Base-by-base conservation (phyloP, 163 green algal genomes). In the Volvox carteri region DNA sequence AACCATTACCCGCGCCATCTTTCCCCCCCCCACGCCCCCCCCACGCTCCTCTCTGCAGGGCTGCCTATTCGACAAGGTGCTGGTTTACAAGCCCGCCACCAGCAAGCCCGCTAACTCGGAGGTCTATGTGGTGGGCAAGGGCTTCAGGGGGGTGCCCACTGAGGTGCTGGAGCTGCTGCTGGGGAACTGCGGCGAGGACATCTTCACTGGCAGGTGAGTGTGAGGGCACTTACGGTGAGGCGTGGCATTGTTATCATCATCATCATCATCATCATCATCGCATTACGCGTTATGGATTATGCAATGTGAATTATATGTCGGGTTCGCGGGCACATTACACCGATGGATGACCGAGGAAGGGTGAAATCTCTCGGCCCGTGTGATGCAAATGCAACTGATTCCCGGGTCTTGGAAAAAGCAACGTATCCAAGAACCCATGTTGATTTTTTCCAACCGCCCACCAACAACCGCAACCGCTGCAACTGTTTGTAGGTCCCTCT, bases 91-190 rank as follows among this genome's bases (percentile, higher is more conserved):
- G 85, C 93, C 93, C 21, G 78, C 85, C 54, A 93, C 90, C 60
- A 94, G 92, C 93, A 95, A 95, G 77, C 85, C 92, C 19, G 87
- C 70, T 85, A 95, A 95, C 92, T 91, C 70, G 33, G 91, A 95
- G 72, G 84, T 90, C 12, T 95, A 95, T 81, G 74, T 94, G 28
- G 87, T 94, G 73, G 87, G 78, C 0, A 78, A 75, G 23, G 84
- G 78, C 65, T 93, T 92, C 84, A 72, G 74, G 23, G 87, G 89
- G 21, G 85, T 92, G 54, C 30, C 58, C 0, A 42, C 70, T 28
- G 25, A 75, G 3, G 30, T 91, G 74, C 62, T 91, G 78, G 44
- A 86, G 35, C 12, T 41, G 54, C 85, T 94, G 52, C 79, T 94
- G 39, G 23, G 28, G 23, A 73, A 84, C 19, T 90, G 88, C 39